A percentile compares a stretch with the other conserved stretches of the same genome.
phyloP scores from a whole-genome alignment of 2,329 filamentous ascomycete species.

The Calycina marina region DNA sequence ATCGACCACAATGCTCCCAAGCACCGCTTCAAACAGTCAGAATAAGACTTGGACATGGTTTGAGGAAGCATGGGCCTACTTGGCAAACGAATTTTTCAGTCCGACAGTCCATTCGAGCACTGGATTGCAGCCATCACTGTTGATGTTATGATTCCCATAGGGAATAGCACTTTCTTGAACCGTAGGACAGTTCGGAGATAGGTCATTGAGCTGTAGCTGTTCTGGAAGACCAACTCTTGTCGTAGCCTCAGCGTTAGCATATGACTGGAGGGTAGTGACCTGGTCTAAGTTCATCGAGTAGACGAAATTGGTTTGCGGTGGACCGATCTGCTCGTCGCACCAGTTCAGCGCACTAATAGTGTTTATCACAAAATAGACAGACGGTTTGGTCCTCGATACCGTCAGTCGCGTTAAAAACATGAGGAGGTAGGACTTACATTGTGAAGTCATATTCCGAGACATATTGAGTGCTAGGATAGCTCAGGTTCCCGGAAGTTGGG shows the following conservation, averaged over 20 bases:
- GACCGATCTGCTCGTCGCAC: conserved; percentile 15
- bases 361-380: conserved; percentile 25
- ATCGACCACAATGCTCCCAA: background rate
- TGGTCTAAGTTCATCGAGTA: conserved; percentile 22
- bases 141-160: background rate
- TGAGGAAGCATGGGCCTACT: background rate
- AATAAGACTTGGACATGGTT: background rate
- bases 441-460: conserved; percentile 1
- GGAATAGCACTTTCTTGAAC: background rate
- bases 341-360: conserved; percentile 23
- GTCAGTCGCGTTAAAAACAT: too few species aligned
- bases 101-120: conserved; percentile 15
- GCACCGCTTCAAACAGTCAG: background rate
- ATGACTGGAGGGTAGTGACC: conserved; percentile 23
- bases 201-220: conserved; percentile 22
- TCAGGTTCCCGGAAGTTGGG: conserved; percentile 3
- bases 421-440: conserved; percentile 5
- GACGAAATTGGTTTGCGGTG: conserved; percentile 19
- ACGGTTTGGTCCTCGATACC: conserved; percentile 22
- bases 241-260: conserved; percentile 6
- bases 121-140: conserved; percentile 9
- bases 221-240: conserved; percentile 11
- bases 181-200: conserved; percentile 5
- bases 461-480: conserved; percentile 4
- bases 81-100: background rate